These are phyloP conservation scores for Eucalyptus shirleyi DNA, from an alignment of 345 rosid species.

Conservation along the genomic window DNA sequence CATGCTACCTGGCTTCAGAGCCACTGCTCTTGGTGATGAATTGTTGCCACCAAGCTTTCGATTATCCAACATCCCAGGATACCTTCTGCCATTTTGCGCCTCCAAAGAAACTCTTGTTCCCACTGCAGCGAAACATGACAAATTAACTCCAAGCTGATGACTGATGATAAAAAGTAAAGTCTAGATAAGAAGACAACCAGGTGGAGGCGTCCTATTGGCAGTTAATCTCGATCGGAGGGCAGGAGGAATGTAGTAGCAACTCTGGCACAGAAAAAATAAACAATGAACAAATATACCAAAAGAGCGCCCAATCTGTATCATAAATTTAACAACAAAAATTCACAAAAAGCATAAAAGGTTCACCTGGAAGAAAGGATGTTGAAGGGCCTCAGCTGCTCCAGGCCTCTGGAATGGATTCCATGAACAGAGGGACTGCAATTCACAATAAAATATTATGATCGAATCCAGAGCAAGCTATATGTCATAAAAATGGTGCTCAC, in stretches of 20 bases:
- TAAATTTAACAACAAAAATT: not conserved
- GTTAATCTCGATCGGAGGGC: not conserved
- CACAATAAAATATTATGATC: not conserved
- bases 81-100: slow-evolving; percentile 28
- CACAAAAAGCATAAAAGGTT: not conserved
- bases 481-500: not conserved
- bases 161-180: not conserved
- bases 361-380: slow-evolving; percentile 15
- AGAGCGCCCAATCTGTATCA: not conserved
- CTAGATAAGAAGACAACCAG: slow-evolving; percentile 22
- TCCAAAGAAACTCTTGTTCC: slow-evolving; percentile 33
- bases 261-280: not conserved
- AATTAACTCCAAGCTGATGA: not conserved
- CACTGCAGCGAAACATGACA: slow-evolving; percentile 11
- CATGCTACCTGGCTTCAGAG: slow-evolving; percentile 19
- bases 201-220: slow-evolving; percentile 46
- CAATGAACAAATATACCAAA: not conserved
- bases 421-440: not conserved
- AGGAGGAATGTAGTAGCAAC: slow-evolving; percentile 6
- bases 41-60: slow-evolving; percentile 25
- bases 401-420: slow-evolving; percentile 18
- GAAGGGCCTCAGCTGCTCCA: slow-evolving; percentile 7
- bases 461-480: not conserved
- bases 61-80: slow-evolving; percentile 19
- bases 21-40: slow-evolving; percentile 31